Percentiles rank a stretch among this genome's conserved stretches.
These are phyloP conservation scores for Rutstroemia sp. DNA, from an alignment of 2,329 filamentous ascomycete genomes.

Conservation along the genomic window DNA sequence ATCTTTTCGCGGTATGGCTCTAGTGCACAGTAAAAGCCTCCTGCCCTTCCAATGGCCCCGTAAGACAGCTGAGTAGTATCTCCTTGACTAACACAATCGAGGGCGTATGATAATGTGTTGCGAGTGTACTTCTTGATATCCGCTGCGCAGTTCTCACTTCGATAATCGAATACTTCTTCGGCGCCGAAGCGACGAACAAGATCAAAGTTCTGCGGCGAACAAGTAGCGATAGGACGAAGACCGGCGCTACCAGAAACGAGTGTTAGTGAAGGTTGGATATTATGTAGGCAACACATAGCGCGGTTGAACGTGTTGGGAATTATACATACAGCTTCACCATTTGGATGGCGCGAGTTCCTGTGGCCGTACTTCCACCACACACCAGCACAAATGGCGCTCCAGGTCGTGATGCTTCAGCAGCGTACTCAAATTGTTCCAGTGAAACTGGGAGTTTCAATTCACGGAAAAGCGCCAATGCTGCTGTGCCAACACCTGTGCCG, in stretches of 20 bases:
- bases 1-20: constrained; percentile 8
- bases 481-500: not conserved
- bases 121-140: constrained; percentile 33
- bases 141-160: constrained; percentile 23
- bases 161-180: constrained; percentile 36
- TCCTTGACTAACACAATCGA: constrained; percentile 34
- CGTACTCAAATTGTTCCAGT: not conserved
- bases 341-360: constrained; percentile 1
- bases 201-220: constrained; percentile 32
- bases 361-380: not conserved
- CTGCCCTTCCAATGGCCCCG: constrained; percentile 30
- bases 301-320: too few species aligned
- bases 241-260: not conserved
- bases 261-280: too few species aligned
- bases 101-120: constrained; percentile 30
- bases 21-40: constrained; percentile 22
- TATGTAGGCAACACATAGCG: too few species aligned
- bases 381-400: not conserved
- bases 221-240: constrained; percentile 27
- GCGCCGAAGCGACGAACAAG: constrained; percentile 35
- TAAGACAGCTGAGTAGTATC: constrained; percentile 32
- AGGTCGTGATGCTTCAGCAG: not conserved
- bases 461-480: not conserved
- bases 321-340: not conserved
- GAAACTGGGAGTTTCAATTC: not conserved